phyloP scores from a whole-genome alignment of 768 basidiomycete genomes.

The Leccinum truebloodii region DNA sequence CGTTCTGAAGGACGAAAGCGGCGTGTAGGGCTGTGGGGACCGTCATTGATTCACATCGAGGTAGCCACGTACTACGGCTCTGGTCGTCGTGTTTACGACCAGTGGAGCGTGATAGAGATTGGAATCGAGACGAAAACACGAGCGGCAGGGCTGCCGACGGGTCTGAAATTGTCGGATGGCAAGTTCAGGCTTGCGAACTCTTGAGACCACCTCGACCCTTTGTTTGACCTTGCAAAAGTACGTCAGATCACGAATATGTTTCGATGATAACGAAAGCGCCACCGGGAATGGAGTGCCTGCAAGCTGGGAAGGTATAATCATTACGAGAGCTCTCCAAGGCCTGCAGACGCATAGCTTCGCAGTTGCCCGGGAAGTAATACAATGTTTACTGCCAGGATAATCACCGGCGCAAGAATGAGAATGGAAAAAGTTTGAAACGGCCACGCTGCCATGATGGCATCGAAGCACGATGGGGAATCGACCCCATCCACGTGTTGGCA shows the following conservation, averaged over 20 bases:
- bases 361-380: background rate
- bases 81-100: constrained; percentile 6
- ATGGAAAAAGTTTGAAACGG: constrained; percentile 1
- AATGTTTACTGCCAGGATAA: background rate
- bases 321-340: background rate
- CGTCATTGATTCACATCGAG: constrained; percentile 10
- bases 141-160: background rate
- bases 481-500: constrained; percentile 1
- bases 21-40: constrained; percentile 17
- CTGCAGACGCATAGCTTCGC: background rate
- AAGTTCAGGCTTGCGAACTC: constrained; percentile 3
- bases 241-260: background rate
- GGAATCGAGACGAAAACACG: background rate
- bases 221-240: background rate
- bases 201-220: background rate
- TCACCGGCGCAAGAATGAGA: constrained; percentile 1
- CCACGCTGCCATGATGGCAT: background rate
- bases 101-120: background rate
- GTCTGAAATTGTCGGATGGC: background rate
- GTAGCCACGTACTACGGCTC: background rate
- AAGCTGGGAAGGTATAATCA: background rate
- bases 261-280: background rate
- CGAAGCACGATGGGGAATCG: background rate
- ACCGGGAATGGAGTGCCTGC: background rate
- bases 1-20: no score